Evolutionary conservation across 78 protist species (phyloP).

Genomic region (Protostelium mycophagum): DNA sequence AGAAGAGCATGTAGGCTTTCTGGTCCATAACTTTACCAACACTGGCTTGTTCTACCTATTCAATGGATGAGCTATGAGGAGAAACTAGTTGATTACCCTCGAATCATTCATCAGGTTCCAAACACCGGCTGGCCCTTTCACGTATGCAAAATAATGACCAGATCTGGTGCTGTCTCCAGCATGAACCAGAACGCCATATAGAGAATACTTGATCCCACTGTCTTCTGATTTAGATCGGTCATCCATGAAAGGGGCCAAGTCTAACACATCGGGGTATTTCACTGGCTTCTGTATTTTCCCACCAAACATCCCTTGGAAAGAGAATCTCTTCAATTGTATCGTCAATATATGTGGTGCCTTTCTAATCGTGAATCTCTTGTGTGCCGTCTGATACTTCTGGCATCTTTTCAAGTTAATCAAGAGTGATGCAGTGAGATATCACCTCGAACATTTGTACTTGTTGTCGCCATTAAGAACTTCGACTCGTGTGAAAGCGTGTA

Average conservation of each 20-base stretch:
- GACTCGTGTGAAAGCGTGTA: slow-evolving; percentile 48
- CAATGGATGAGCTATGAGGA: neutral
- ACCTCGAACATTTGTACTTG: slow-evolving; percentile 72
- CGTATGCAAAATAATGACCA: slow-evolving; percentile 88
- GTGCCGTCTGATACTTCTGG: slow-evolving; percentile 41
- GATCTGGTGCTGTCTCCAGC: slow-evolving; percentile 54
- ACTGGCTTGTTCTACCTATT: slow-evolving; percentile 25
- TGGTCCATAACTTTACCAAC: slow-evolving; percentile 26
- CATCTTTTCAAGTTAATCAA: slow-evolving; percentile 7
- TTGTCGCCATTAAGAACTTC: slow-evolving; percentile 80
- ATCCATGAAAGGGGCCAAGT: slow-evolving; percentile 32
- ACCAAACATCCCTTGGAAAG: slow-evolving; percentile 25
- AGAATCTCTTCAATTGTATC: slow-evolving; percentile 62
- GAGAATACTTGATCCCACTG: slow-evolving; percentile 25
- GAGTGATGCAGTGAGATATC: neutral
- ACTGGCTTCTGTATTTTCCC: slow-evolving; percentile 46
- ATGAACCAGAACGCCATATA: slow-evolving; percentile 87
- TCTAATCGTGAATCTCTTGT: slow-evolving; percentile 36
- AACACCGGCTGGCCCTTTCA: slow-evolving; percentile 24
- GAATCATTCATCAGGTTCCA: slow-evolving; percentile 55
- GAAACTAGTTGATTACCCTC: neutral
- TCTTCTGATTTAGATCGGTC: neutral
- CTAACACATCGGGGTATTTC: slow-evolving; percentile 23
- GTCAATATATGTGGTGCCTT: slow-evolving; percentile 56
- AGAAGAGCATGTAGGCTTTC: slow-evolving; percentile 63